phyloP scores from a whole-genome alignment of 2,329 filamentous ascomycete genomes.

The Lachnum nothofagi region DNA sequence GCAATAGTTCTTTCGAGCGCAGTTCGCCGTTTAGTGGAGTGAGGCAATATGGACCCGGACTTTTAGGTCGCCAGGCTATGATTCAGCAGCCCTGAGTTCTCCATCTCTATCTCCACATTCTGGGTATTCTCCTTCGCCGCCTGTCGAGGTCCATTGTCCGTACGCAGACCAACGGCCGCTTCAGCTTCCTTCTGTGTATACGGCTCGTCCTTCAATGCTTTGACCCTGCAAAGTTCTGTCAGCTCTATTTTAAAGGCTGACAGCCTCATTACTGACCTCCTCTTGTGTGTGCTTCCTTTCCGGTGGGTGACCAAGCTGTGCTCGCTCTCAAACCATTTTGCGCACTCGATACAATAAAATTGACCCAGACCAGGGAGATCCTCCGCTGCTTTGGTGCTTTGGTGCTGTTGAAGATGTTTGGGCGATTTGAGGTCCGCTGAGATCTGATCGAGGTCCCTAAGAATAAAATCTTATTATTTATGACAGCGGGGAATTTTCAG shows the following conservation, averaged over 20 bases:
- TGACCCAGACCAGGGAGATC: constrained; percentile 82
- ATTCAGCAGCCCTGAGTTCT: constrained; percentile 27
- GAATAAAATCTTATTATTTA: constrained; percentile 10
- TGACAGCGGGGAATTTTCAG: neutral
- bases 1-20: neutral
- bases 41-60: neutral
- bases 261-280: constrained; percentile 52
- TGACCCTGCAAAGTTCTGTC: constrained; percentile 53
- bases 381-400: constrained; percentile 72
- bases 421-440: constrained; percentile 73
- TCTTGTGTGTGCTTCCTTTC: constrained; percentile 89
- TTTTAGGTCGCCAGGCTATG: constrained; percentile 18
- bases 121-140: constrained; percentile 31
- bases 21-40: neutral
- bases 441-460: constrained; percentile 88
- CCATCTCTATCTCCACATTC: constrained; percentile 41
- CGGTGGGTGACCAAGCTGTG: constrained; percentile 68
- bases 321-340: constrained; percentile 93
- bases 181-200: constrained; percentile 84
- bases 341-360: constrained; percentile 86
- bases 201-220: constrained; percentile 75
- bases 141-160: constrained; percentile 56
- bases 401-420: constrained; percentile 74
- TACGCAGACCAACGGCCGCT: constrained; percentile 66
- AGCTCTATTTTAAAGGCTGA: neutral